phyloP scores from a whole-genome alignment of 163 green algal genomes.

The Scenedesmus sp. region DNA sequence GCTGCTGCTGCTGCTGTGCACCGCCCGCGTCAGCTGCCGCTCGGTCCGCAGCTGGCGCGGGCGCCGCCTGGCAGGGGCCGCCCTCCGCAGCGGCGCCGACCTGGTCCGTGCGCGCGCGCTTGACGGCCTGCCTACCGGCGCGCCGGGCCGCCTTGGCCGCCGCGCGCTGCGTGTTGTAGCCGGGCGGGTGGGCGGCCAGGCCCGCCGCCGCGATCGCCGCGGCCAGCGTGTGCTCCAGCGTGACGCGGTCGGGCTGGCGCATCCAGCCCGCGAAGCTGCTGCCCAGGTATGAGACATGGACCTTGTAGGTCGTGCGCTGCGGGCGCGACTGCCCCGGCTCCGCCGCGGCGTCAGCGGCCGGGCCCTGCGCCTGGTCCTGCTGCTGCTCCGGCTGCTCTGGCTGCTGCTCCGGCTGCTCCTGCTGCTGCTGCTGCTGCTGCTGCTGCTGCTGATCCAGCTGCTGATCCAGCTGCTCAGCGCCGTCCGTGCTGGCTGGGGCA shows the following conservation, averaged over 20 bases:
- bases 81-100: no score
- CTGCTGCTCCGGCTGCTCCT: not conserved
- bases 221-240: slow-evolving; percentile 14
- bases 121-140: no score
- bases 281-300: no score
- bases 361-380: not conserved
- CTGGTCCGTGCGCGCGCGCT: no score
- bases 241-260: slow-evolving; percentile 8
- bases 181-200: not conserved
- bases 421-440: slow-evolving; percentile 28
- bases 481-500: no score
- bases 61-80: no score
- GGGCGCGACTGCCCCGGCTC: slow-evolving; percentile 9
- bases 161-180: not conserved
- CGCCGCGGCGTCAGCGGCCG: not conserved
- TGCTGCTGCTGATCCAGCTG: not conserved
- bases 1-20: not conserved
- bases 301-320: not conserved
- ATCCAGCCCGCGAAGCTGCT: slow-evolving; percentile 33
- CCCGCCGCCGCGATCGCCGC: slow-evolving; percentile 18
- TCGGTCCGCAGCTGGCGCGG: not conserved
- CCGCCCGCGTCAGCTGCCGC: not conserved
- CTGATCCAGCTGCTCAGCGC: not conserved
- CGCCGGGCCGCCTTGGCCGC: slow-evolving; percentile 7
- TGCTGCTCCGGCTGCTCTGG: not conserved